Percentiles rank a stretch among this genome's conserved stretches.
phyloP scores from a whole-genome alignment of 2,329 filamentous ascomycete species.

The Rhexocercosporidium sp. region DNA sequence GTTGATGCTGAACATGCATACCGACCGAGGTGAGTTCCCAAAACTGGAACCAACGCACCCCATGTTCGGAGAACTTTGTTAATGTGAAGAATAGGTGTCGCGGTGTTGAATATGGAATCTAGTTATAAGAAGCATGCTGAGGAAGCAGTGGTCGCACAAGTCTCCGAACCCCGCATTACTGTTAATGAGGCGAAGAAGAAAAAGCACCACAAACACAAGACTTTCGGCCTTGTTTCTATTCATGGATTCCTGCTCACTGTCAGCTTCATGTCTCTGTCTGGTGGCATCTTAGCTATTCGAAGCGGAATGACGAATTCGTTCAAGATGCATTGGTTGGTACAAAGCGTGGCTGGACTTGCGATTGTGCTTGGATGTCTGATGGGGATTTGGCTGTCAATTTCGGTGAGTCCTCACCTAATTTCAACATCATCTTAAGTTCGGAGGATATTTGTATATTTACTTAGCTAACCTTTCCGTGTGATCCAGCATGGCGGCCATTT shows the following conservation, averaged over 20 bases:
- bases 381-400: conserved; percentile 19
- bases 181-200: not conserved
- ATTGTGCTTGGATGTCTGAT: conserved; percentile 23
- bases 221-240: conserved; percentile 19
- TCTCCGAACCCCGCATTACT: not conserved
- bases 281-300: conserved; percentile 20
- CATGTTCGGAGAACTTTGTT: not conserved
- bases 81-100: not conserved
- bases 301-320: conserved; percentile 19
- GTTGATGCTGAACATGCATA: conserved; percentile 18
- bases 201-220: conserved; percentile 19
- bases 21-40: not conserved
- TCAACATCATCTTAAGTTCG: too few relatives aligned
- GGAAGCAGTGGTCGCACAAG: not conserved
- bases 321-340: conserved; percentile 24
- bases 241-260: conserved; percentile 21
- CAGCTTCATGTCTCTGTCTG: conserved; percentile 19
- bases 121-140: not conserved
- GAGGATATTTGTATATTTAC: not conserved
- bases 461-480: not conserved
- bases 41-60: not conserved
- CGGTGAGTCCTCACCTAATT: conserved; percentile 7
- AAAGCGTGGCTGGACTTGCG: conserved; percentile 6
- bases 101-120: not conserved
- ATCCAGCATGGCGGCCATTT: conserved; percentile 17